These are phyloP conservation scores for Cornus controversa DNA, from an alignment of 148 eudicot genomes.

Conservation along the genomic window DNA sequence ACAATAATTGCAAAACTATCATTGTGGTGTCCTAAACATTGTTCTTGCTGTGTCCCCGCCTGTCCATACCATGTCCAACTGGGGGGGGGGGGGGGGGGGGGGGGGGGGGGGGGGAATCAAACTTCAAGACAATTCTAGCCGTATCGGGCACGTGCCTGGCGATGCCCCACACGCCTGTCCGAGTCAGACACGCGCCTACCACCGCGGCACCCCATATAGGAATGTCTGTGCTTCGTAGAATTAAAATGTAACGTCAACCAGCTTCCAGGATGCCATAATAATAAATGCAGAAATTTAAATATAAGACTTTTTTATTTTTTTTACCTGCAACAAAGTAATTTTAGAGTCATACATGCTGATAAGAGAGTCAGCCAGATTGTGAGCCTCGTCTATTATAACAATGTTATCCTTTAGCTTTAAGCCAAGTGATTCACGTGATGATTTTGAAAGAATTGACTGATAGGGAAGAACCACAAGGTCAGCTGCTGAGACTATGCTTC, in stretches of 20 bases:
- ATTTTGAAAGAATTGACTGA: slow-evolving; percentile 90
- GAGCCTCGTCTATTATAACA: slow-evolving; percentile 93
- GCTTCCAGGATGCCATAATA: background rate
- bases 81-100: too few species aligned
- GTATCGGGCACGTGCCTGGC: too few species aligned
- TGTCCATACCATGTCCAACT: too few species aligned
- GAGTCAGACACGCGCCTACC: too few species aligned
- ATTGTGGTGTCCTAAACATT: too few species aligned
- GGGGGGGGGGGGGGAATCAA: too few species aligned
- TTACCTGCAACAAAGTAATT: slow-evolving; percentile 69
- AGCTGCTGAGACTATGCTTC: slow-evolving; percentile 72
- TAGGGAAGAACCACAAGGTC: slow-evolving; percentile 95
- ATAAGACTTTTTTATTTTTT: background rate
- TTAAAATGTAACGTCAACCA: background rate
- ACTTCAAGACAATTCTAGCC: too few species aligned
- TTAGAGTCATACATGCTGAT: slow-evolving; percentile 91
- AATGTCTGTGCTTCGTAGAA: too few species aligned
- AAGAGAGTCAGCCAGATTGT: slow-evolving; percentile 95
- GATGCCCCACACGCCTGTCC: too few species aligned
- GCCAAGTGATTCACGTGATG: slow-evolving; percentile 95
- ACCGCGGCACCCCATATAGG: too few species aligned
- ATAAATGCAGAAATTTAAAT: background rate
- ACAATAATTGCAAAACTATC: too few species aligned
- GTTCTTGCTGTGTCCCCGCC: too few species aligned
- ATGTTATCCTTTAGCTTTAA: slow-evolving; percentile 68